These are phyloP conservation scores for Penicillium egyptiacum DNA, from an alignment of 495 filamentous ascomycete genomes.

Conservation along the genomic window DNA sequence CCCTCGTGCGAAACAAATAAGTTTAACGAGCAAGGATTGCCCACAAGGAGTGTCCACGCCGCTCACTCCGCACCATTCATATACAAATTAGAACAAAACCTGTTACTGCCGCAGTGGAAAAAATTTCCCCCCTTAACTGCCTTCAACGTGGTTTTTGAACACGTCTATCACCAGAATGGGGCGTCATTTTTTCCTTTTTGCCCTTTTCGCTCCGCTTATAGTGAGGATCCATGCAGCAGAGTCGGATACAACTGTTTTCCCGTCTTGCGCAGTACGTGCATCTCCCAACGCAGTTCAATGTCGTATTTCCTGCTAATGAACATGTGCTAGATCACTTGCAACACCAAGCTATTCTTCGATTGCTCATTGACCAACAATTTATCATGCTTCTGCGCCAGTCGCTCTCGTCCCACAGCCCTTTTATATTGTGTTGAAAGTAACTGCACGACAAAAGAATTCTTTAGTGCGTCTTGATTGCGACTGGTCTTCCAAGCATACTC, in stretches of 20 bases:
- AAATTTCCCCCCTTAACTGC: not conserved
- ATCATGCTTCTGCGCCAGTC: slow-evolving; percentile 19
- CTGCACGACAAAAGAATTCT: slow-evolving; percentile 22
- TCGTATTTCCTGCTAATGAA: not conserved
- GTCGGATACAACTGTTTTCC: not conserved
- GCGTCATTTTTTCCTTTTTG: slow-evolving; percentile 5
- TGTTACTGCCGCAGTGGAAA: not conserved
- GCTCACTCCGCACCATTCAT: slow-evolving; percentile 1
- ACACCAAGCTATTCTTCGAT: slow-evolving; percentile 8
- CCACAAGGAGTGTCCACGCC: slow-evolving; percentile 13
- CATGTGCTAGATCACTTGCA: slow-evolving; percentile 9
- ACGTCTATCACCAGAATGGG: slow-evolving; percentile 8
- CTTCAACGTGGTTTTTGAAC: not conserved
- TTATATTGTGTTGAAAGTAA: slow-evolving; percentile 14
- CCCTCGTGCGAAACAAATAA: slow-evolving; percentile 13
- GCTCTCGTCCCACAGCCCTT: slow-evolving; percentile 8
- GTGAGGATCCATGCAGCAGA: slow-evolving; percentile 4
- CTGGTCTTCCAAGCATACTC: not conserved
- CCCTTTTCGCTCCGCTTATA: slow-evolving; percentile 13
- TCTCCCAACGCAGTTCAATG: no score
- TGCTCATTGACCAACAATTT: slow-evolving; percentile 16
- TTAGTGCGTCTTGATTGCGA: slow-evolving; percentile 19
- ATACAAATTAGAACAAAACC: slow-evolving; percentile 16
- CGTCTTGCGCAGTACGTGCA: slow-evolving; percentile 18
- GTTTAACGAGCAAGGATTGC: slow-evolving; percentile 1